A percentile compares a stretch with the other conserved stretches of the same genome.
Evolutionary conservation across 257 asterid genomes (phyloP).

Genomic region (Nicotiana tabacum): DNA sequence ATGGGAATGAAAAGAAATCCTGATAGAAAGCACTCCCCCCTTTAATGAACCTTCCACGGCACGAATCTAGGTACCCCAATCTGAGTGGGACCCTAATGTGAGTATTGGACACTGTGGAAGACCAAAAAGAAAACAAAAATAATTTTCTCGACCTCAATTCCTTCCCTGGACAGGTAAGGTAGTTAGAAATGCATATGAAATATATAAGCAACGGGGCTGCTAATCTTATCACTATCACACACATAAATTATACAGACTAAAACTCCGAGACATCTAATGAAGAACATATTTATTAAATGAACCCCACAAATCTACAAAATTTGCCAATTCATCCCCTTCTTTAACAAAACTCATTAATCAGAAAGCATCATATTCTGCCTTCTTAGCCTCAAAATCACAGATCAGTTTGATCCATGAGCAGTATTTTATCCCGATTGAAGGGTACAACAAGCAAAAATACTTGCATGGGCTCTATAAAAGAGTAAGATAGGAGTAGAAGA

Average conservation of each 20-base stretch:
- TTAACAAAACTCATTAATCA: neutral
- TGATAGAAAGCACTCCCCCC: no score
- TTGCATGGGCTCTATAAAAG: neutral
- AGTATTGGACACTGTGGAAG: no score
- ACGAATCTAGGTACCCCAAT: no score
- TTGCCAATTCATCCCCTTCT: conserved; percentile 10
- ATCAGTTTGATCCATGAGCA: conserved; percentile 12
- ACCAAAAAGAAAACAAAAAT: no score
- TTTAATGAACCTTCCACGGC: no score
- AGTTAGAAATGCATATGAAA: neutral
- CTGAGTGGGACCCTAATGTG: no score
- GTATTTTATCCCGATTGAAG: conserved; percentile 9
- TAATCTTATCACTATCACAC: neutral
- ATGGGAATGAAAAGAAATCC: no score
- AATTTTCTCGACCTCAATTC: no score
- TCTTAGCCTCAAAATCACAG: conserved; percentile 14
- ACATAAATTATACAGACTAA: neutral
- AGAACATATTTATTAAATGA: conserved; percentile 7
- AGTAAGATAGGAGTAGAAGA: neutral
- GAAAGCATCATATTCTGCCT: conserved; percentile 4
- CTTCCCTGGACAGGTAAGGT: neutral
- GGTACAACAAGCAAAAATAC: neutral
- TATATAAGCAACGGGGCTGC: neutral
- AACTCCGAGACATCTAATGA: neutral
- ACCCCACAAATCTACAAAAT: conserved; percentile 14